Conservation (phyloP, 2,329 filamentous ascomycete species). For the Curvularia lunata region DNA sequence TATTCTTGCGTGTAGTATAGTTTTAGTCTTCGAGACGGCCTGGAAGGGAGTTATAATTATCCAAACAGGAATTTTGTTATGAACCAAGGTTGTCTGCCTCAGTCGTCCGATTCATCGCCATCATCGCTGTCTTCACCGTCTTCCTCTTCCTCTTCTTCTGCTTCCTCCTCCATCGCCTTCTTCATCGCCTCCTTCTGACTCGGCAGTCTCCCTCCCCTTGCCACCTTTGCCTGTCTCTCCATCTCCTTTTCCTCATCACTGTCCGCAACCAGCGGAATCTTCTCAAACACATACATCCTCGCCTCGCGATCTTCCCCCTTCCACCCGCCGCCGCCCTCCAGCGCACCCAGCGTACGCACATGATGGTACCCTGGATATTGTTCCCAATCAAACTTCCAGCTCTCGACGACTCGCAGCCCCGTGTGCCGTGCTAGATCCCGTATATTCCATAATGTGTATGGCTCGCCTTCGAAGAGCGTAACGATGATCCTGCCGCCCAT, state of each 20-base stretch:
- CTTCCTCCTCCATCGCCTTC: conserved; percentile 27
- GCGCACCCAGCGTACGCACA: conserved; percentile 71
- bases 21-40: neutral
- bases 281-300: conserved; percentile 56
- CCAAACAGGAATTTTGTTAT: neutral
- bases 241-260: conserved; percentile 32
- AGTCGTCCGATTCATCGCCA: neutral
- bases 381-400: conserved; percentile 70
- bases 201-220: conserved; percentile 15
- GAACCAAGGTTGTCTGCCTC: neutral
- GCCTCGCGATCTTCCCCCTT: conserved; percentile 57
- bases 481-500: conserved; percentile 71
- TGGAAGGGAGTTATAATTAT: neutral
- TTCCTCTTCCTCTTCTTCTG: conserved; percentile 8
- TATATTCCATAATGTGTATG: conserved; percentile 96
- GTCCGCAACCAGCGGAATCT: conserved; percentile 39
- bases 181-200: conserved; percentile 18
- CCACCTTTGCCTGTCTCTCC: conserved; percentile 22
- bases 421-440: conserved; percentile 82
- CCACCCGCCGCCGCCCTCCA: conserved; percentile 56
- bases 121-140: neutral
- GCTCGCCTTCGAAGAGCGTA: conserved; percentile 90
- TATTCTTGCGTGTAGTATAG: neutral
- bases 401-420: conserved; percentile 72
- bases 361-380: conserved; percentile 78